Percentiles rank a stretch among this genome's conserved stretches.
Evolutionary conservation across 148 eudicot species (phyloP).

Genomic region (Drosera capensis): DNA sequence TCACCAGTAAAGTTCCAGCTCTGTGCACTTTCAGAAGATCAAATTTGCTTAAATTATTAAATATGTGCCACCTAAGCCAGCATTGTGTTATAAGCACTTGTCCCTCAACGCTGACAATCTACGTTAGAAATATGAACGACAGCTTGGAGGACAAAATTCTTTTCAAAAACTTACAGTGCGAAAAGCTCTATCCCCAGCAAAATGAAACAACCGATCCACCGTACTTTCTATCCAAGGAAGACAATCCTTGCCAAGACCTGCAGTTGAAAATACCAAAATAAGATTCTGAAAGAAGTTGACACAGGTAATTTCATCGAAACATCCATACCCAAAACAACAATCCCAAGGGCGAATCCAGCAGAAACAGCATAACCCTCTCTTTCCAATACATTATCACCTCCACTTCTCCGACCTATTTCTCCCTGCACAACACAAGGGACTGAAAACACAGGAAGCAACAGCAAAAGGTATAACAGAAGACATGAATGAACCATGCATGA

Average conservation of each 20-base stretch:
- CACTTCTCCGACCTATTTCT: constrained; percentile 95
- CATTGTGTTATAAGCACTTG: not conserved
- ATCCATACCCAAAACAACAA: constrained; percentile 81
- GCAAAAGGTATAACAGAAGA: not conserved
- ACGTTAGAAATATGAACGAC: not conserved
- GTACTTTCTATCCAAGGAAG: constrained; percentile 57
- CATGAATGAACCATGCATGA: too few relatives aligned
- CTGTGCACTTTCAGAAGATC: too few relatives aligned
- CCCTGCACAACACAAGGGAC: constrained; percentile 29
- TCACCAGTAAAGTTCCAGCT: too few relatives aligned
- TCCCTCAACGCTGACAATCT: constrained; percentile 1
- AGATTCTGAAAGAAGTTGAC: constrained; percentile 3
- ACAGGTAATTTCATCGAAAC: not conserved
- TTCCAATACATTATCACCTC: constrained; percentile 97
- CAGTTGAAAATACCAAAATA: constrained; percentile 11
- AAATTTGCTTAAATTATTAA: too few relatives aligned
- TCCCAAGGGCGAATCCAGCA: constrained; percentile 91
- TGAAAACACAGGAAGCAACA: not conserved
- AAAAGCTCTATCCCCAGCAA: constrained; percentile 56
- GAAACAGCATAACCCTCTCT: constrained; percentile 97
- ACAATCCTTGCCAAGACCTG: constrained; percentile 81
- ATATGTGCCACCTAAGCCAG: too few relatives aligned
- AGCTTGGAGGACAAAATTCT: not conserved
- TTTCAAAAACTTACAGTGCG: constrained; percentile 40
- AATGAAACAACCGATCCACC: constrained; percentile 74